These are phyloP conservation scores for Hysterangium stoloniferum DNA, from an alignment of 768 basidiomycete species.

Conservation along the genomic window DNA sequence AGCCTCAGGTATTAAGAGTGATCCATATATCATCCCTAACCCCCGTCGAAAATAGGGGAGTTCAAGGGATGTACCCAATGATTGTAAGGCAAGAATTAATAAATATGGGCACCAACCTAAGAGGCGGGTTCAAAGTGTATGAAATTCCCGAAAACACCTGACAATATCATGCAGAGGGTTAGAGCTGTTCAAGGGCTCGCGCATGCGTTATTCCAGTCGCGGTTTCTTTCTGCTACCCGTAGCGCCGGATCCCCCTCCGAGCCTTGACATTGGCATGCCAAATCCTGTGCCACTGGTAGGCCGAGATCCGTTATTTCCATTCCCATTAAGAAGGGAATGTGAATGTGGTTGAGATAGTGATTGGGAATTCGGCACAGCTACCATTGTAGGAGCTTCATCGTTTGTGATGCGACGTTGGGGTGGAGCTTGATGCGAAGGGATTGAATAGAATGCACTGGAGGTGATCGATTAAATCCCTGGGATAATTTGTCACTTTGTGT, in stretches of 20 bases:
- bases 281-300: conserved; percentile 5
- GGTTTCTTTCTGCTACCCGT: conserved; percentile 6
- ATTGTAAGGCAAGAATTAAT: too few relatives aligned
- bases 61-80: too few relatives aligned
- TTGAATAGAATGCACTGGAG: conserved; percentile 64
- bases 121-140: too few relatives aligned
- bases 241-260: conserved; percentile 5
- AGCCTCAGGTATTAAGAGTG: too few relatives aligned
- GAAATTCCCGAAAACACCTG: too few relatives aligned
- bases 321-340: conserved; percentile 9
- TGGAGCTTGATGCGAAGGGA: conserved; percentile 60
- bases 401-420: conserved; percentile 86
- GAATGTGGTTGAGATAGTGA: conserved; percentile 10
- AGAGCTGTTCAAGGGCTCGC: too few relatives aligned
- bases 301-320: conserved; percentile 8
- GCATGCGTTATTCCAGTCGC: conserved; percentile 9
- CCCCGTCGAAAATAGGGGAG: too few relatives aligned
- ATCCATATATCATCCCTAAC: too few relatives aligned
- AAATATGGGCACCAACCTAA: too few relatives aligned
- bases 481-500: background rate
- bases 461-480: conserved; percentile 3
- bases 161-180: too few relatives aligned
- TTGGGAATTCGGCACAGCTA: conserved; percentile 45
- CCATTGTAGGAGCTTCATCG: conserved; percentile 87
- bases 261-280: conserved; percentile 9